Evolutionary conservation across 2,329 filamentous ascomycete species (phyloP).

Genomic region (Curvularia lunata): DNA sequence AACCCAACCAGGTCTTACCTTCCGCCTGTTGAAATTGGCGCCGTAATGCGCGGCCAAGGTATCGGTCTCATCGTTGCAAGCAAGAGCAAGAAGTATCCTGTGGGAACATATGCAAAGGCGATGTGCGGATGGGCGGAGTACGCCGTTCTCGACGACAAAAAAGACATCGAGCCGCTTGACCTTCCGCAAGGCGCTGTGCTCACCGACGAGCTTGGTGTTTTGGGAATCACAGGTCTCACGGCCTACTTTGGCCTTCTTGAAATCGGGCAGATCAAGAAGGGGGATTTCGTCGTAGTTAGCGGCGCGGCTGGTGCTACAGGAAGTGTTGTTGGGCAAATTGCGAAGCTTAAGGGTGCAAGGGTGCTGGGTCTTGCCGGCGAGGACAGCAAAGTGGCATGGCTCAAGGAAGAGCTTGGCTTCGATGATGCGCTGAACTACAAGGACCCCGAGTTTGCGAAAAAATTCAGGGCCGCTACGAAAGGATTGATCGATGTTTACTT

Average conservation of each 20-base stretch:
- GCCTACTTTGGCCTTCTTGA: constrained; percentile 77
- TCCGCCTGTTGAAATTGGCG: constrained; percentile 71
- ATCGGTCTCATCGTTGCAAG: constrained; percentile 68
- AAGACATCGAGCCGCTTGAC: constrained; percentile 55
- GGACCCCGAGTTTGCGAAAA: constrained; percentile 54
- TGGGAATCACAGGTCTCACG: constrained; percentile 73
- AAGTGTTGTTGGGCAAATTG: constrained; percentile 77
- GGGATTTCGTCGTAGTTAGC: constrained; percentile 78
- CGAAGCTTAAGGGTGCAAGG: constrained; percentile 68
- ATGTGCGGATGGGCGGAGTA: constrained; percentile 70
- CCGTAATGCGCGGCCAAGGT: constrained; percentile 69
- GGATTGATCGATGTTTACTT: constrained; percentile 59
- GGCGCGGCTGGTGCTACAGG: constrained; percentile 81
- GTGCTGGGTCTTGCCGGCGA: constrained; percentile 61
- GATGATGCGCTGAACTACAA: constrained; percentile 65
- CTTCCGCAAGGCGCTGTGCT: constrained; percentile 56
- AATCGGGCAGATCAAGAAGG: constrained; percentile 70
- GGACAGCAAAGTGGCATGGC: constrained; percentile 60
- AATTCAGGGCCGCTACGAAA: constrained; percentile 57
- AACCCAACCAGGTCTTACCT: constrained; percentile 66
- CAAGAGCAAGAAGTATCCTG: constrained; percentile 61
- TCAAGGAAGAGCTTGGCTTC: constrained; percentile 61
- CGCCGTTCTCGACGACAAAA: constrained; percentile 63
- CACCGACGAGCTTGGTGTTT: constrained; percentile 60
- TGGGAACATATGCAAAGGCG: constrained; percentile 65